These are phyloP conservation scores for Entamoeba histolytica DNA, from an alignment of 208 protist genomes.

Conservation along the genomic window DNA sequence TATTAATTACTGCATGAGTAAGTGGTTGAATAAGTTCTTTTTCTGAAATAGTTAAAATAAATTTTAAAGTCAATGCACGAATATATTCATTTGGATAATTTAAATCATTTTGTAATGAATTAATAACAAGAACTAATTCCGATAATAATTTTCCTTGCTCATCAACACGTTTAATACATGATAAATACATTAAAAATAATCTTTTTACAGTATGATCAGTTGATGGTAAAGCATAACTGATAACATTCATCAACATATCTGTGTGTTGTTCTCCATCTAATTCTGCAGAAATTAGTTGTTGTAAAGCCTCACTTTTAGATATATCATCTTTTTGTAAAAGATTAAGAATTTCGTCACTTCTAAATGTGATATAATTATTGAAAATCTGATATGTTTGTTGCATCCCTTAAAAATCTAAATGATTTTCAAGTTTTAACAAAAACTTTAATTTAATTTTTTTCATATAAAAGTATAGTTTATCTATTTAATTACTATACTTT, in stretches of 20 bases:
- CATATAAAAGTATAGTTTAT: no score
- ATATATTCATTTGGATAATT: not conserved
- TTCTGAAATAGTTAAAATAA: not conserved
- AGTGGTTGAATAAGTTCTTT: not conserved
- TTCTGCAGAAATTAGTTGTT: not conserved
- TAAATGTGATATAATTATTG: not conserved
- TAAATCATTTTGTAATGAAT: not conserved
- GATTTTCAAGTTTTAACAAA: no score
- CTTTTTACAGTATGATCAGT: not conserved
- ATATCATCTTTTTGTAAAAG: not conserved
- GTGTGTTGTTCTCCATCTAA: not conserved
- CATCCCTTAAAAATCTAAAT: not conserved
- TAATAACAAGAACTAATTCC: not conserved
- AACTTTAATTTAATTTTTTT: no score
- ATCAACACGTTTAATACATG: not conserved
- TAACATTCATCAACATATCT: not conserved
- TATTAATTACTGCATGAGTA: not conserved
- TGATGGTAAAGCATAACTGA: not conserved
- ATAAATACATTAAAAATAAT: not conserved
- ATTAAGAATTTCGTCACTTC: not conserved
- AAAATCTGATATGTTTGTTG: not conserved
- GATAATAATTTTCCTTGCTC: not conserved
- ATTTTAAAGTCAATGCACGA: not conserved
- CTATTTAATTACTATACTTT: no score
- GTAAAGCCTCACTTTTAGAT: not conserved